These are phyloP conservation scores for Celoporthe dispersa DNA, from an alignment of 2,329 filamentous ascomycete genomes.

Conservation along the genomic window DNA sequence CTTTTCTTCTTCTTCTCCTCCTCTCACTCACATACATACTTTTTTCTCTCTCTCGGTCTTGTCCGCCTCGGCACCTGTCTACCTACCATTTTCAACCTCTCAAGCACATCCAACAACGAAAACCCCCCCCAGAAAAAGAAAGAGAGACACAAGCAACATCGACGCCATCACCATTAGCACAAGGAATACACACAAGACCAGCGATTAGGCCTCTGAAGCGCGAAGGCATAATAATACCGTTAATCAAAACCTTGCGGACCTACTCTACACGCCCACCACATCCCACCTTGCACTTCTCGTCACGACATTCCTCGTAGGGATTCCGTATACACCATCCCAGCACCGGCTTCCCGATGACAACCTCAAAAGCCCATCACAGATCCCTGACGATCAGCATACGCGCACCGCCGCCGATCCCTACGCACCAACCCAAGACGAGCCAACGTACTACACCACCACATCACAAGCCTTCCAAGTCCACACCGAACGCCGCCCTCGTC, in stretches of 20 bases:
- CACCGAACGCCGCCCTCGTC: constrained; percentile 23
- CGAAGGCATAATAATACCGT: neutral
- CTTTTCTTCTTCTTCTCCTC: neutral
- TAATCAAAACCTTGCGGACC: neutral
- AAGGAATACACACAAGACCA: neutral
- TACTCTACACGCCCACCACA: neutral
- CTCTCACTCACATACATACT: neutral
- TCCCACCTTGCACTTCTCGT: neutral
- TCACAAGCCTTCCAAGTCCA: constrained; percentile 28
- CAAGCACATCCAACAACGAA: neutral
- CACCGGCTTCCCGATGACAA: constrained; percentile 26
- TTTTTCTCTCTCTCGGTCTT: neutral
- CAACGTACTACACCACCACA: constrained; percentile 4
- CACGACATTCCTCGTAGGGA: neutral
- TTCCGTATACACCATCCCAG: neutral
- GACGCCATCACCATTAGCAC: neutral
- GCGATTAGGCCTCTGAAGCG: neutral
- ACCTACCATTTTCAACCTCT: neutral
- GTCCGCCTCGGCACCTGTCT: neutral
- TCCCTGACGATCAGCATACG: constrained; percentile 30
- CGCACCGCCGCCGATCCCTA: constrained; percentile 15
- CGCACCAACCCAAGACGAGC: constrained; percentile 12
- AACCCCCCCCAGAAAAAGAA: too few relatives aligned
- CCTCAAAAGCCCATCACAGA: constrained; percentile 26
- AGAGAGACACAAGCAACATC: constrained; percentile 2